Evolutionary conservation across 1,284 basidiomycete species (phyloP).

Genomic region (Pseudozyma sp.): DNA sequence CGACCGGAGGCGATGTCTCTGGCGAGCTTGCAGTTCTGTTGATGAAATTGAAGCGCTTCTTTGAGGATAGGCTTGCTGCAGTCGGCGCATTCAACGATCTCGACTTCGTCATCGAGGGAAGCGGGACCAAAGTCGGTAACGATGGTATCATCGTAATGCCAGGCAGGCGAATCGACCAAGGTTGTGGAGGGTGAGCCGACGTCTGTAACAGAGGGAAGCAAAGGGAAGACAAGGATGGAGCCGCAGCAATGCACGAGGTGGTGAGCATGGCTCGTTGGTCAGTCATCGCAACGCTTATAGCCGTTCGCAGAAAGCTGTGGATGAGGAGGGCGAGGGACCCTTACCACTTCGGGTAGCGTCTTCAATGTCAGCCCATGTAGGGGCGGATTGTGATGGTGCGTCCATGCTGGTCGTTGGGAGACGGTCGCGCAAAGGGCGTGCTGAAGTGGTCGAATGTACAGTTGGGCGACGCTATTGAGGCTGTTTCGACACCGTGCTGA

Average conservation of each 20-base stretch:
- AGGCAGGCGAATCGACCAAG: constrained; percentile 36
- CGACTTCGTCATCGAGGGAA: constrained; percentile 60
- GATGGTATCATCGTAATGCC: constrained; percentile 63
- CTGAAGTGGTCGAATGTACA: no score
- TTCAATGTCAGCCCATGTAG: constrained; percentile 50
- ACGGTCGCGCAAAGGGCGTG: no score
- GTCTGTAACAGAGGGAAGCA: constrained; percentile 7
- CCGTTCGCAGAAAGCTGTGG: neutral
- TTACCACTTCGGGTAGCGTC: constrained; percentile 48
- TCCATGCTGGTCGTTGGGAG: constrained; percentile 18
- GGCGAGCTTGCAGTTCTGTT: constrained; percentile 57
- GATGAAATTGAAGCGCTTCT: constrained; percentile 56
- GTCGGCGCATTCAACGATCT: constrained; percentile 56
- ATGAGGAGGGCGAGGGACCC: constrained; percentile 1
- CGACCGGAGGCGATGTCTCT: constrained; percentile 56
- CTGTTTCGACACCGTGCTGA: no score
- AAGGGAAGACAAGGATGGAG: neutral
- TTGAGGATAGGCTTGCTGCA: constrained; percentile 59
- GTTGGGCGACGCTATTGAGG: no score
- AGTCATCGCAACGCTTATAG: neutral
- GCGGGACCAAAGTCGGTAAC: constrained; percentile 65
- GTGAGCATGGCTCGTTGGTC: neutral
- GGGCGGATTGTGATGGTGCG: constrained; percentile 8
- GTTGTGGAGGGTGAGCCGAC: constrained; percentile 29
- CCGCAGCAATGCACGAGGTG: neutral